phyloP scores from a whole-genome alignment of 1,284 basidiomycete genomes.

The Heterobasidion annosum region DNA sequence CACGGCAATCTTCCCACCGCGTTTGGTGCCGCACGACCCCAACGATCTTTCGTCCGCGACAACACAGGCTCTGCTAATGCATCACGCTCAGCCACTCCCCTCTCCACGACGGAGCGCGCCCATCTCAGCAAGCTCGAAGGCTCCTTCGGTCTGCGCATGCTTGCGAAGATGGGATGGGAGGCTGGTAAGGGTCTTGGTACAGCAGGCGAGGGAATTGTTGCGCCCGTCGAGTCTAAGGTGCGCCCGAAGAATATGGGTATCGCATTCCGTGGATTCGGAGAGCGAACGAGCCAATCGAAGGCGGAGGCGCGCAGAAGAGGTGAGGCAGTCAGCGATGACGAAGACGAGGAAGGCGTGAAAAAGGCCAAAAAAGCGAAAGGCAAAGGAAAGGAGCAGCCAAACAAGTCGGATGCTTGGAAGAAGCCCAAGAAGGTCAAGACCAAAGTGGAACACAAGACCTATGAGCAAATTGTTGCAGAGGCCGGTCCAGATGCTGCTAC shows the following conservation, averaged over 20 bases:
- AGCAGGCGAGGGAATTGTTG: slow-evolving; percentile 77
- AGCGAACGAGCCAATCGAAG: slow-evolving; percentile 84
- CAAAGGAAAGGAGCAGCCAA: slow-evolving; percentile 37
- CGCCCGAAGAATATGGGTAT: slow-evolving; percentile 83
- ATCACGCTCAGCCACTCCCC: slow-evolving; percentile 36
- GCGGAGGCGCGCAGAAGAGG: slow-evolving; percentile 72
- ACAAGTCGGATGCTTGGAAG: slow-evolving; percentile 69
- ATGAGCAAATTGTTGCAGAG: slow-evolving; percentile 89
- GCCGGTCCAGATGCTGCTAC: slow-evolving; percentile 50
- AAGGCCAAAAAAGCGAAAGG: slow-evolving; percentile 32
- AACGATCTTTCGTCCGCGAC: slow-evolving; percentile 49
- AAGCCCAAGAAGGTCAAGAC: slow-evolving; percentile 78
- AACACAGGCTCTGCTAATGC: slow-evolving; percentile 28
- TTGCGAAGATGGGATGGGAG: slow-evolving; percentile 94
- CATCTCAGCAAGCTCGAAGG: slow-evolving; percentile 77
- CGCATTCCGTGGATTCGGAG: slow-evolving; percentile 78
- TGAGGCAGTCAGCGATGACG: slow-evolving; percentile 70
- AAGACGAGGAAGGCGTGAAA: slow-evolving; percentile 44
- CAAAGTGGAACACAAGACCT: slow-evolving; percentile 87
- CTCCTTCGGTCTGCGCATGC: slow-evolving; percentile 78
- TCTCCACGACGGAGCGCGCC: slow-evolving; percentile 57
- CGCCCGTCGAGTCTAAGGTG: slow-evolving; percentile 79
- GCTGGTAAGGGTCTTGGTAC: slow-evolving; percentile 77
- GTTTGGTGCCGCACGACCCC: slow-evolving; percentile 28
- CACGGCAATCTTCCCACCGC: slow-evolving; percentile 28